Conservation (phyloP, 371 early-diverging fungal species). For the Batrachochytrium dendrobatidis region DNA sequence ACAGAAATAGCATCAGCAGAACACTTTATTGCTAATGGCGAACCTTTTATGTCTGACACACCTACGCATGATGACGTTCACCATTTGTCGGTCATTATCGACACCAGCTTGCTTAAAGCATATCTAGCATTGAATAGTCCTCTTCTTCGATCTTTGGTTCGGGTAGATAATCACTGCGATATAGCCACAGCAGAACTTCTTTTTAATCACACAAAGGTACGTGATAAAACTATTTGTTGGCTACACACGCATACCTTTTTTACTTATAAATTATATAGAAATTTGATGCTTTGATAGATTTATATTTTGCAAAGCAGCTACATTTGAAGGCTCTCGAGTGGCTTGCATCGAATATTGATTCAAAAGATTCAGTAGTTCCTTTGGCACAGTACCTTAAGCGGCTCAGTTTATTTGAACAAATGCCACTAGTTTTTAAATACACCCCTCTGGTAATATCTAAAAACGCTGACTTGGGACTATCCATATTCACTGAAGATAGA, state of each 20-base stretch:
- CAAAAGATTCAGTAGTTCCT: background rate
- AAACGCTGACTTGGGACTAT: background rate
- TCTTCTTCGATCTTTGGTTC: conserved; percentile 77
- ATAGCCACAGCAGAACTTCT: conserved; percentile 72
- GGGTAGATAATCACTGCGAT: conserved; percentile 75
- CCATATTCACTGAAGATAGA: background rate
- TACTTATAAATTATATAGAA: conserved; percentile 34
- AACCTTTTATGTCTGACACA: background rate
- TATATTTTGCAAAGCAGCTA: conserved; percentile 80
- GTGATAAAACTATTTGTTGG: background rate
- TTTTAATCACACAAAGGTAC: conserved; percentile 31
- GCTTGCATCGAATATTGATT: conserved; percentile 11
- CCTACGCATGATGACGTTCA: conserved; percentile 30
- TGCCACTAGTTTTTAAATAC: too few relatives aligned
- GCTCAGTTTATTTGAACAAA: background rate
- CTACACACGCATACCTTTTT: background rate
- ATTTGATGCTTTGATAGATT: conserved; percentile 78
- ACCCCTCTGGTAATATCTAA: background rate
- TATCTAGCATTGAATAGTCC: conserved; percentile 71
- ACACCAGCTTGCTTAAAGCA: conserved; percentile 80
- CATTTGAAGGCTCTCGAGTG: conserved; percentile 76
- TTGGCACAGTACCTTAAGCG: background rate
- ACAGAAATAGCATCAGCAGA: background rate
- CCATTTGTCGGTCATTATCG: conserved; percentile 66
- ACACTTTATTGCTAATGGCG: background rate